These are phyloP conservation scores for Strobilomyces confusus DNA, from an alignment of 768 basidiomycete genomes.

Conservation along the genomic window DNA sequence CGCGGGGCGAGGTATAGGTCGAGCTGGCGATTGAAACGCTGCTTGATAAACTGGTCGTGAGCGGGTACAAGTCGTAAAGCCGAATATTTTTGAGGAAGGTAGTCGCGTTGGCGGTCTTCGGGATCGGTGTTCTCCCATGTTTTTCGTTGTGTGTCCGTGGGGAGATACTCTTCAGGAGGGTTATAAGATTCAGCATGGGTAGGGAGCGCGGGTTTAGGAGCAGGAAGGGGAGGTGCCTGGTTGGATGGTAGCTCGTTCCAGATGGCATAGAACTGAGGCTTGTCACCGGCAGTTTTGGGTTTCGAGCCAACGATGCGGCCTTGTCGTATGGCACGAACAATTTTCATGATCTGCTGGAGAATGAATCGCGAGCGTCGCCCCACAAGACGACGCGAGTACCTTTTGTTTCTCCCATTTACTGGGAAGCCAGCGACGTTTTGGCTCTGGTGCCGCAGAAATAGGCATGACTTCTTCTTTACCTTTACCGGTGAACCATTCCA, in stretches of 20 bases:
- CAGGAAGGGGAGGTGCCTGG: conserved; percentile 84
- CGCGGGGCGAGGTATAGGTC: conserved; percentile 96
- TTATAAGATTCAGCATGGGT: conserved; percentile 98
- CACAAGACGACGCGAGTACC: conserved; percentile 39
- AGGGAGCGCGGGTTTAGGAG: conserved; percentile 86
- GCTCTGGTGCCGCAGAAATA: conserved; percentile 84
- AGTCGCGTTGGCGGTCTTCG: conserved; percentile 87
- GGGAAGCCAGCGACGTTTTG: conserved; percentile 93
- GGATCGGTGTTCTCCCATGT: conserved; percentile 81
- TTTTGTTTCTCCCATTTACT: conserved; percentile 99
- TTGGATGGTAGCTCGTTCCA: conserved; percentile 80
- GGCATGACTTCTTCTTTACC: conserved; percentile 96
- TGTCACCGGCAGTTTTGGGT: conserved; percentile 63
- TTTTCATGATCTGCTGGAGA: conserved; percentile 88
- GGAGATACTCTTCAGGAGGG: conserved; percentile 95
- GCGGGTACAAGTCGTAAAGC: conserved; percentile 88
- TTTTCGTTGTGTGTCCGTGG: conserved; percentile 73
- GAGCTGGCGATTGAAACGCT: conserved; percentile 89
- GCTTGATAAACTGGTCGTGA: conserved; percentile 87
- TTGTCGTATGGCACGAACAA: conserved; percentile 95
- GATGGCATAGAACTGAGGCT: conserved; percentile 77
- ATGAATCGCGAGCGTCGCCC: conserved; percentile 2
- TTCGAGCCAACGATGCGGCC: conserved; percentile 91
- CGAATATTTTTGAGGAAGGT: conserved; percentile 81
- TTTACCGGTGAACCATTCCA: conserved; percentile 96